These are phyloP conservation scores for Hansenula sp. DNA, from an alignment of 1,139 yeast genomes.

Conservation along the genomic window DNA sequence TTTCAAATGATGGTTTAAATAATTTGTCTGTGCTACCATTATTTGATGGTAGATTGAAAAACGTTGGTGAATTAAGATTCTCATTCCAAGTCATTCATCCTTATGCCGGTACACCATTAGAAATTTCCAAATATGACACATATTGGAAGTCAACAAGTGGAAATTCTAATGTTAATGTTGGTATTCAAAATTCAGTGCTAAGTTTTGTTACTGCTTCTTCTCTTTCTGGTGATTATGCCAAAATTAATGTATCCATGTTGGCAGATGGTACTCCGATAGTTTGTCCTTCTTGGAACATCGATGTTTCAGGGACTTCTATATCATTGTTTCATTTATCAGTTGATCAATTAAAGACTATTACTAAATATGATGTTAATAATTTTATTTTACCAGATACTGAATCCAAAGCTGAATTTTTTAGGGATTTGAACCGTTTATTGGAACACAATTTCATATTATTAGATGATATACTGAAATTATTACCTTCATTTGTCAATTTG, in stretches of 20 bases:
- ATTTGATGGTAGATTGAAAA: slow-evolving; percentile 74
- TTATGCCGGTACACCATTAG: slow-evolving; percentile 80
- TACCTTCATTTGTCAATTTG: slow-evolving; percentile 60
- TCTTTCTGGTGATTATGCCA: slow-evolving; percentile 72
- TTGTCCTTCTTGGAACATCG: slow-evolving; percentile 65
- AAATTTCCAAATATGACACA: slow-evolving; percentile 89
- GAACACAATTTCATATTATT: slow-evolving; percentile 54
- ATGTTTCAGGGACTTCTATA: slow-evolving; percentile 46
- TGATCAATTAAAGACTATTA: slow-evolving; percentile 27
- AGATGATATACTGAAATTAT: slow-evolving; percentile 48
- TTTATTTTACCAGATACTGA: slow-evolving; percentile 22
- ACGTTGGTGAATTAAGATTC: slow-evolving; percentile 77
- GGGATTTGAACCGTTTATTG: slow-evolving; percentile 24
- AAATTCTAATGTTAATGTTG: slow-evolving; percentile 19
- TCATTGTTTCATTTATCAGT: slow-evolving; percentile 42
- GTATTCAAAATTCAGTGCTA: slow-evolving; percentile 34
- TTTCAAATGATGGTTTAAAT: slow-evolving; percentile 25
- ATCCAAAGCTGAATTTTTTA: slow-evolving; percentile 9
- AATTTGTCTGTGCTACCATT: slow-evolving; percentile 59
- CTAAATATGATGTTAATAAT: slow-evolving; percentile 28
- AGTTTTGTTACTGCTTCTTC: slow-evolving; percentile 93
- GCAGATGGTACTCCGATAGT: slow-evolving; percentile 86
- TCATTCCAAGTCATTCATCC: slow-evolving; percentile 85
- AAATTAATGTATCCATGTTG: slow-evolving; percentile 65
- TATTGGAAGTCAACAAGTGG: slow-evolving; percentile 89